Evolutionary conservation across 352 stramenopile species (phyloP).

Genomic region (Blastocystis sp.): DNA sequence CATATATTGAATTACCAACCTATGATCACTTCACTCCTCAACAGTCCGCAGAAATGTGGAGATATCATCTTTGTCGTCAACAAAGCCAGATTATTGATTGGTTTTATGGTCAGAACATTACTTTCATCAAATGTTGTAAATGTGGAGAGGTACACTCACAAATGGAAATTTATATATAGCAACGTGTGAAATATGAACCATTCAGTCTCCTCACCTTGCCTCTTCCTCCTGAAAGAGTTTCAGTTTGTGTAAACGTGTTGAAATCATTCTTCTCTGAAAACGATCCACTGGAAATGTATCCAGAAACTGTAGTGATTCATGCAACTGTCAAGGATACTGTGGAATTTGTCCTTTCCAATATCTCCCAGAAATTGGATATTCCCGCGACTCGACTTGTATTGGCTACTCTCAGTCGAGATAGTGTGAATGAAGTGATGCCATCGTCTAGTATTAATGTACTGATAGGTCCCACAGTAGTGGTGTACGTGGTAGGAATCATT

Average conservation of each 20-base stretch:
- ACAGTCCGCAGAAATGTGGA: constrained; percentile 69
- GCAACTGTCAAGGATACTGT: neutral
- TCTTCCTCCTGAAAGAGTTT: constrained; percentile 62
- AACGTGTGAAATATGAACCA: constrained; percentile 66
- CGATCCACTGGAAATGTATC: neutral
- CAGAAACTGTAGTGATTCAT: neutral
- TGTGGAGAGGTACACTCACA: constrained; percentile 66
- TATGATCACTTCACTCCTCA: constrained; percentile 66
- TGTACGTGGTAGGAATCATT: neutral
- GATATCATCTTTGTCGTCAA: constrained; percentile 68
- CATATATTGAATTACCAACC: constrained; percentile 73
- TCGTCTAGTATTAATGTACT: no score
- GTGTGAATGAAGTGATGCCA: no score
- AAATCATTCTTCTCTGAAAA: neutral
- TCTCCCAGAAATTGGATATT: neutral
- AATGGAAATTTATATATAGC: neutral
- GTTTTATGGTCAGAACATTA: constrained; percentile 72
- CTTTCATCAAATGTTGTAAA: constrained; percentile 67
- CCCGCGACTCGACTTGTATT: neutral
- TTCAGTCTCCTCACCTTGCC: constrained; percentile 68
- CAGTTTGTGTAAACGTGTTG: constrained; percentile 7
- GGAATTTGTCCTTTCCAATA: neutral
- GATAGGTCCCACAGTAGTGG: neutral
- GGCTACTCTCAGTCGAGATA: neutral
- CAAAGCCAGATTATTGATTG: constrained; percentile 71